Evolutionary conservation across 2,329 filamentous ascomycete genomes (phyloP).

Genomic region (Aureobasidium lini): DNA sequence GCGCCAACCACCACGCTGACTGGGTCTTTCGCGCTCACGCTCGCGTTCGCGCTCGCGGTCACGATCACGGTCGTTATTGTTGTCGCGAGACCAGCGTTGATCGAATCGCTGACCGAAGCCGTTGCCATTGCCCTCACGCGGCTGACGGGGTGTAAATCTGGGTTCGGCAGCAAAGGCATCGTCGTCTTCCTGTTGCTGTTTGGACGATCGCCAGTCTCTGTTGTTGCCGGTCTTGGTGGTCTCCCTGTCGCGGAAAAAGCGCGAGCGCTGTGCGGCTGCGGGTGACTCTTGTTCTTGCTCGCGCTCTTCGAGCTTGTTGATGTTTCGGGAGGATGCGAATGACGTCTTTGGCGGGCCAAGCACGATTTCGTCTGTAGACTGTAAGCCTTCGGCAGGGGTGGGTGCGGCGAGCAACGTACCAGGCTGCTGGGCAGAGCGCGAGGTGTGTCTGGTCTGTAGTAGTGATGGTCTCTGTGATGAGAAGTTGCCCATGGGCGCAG

Average conservation of each 20-base stretch:
- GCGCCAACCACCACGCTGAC: conserved; percentile 58
- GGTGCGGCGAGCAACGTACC: not conserved
- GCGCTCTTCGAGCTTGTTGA: conserved; percentile 32
- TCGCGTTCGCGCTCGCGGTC: conserved; percentile 56
- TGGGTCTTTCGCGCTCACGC: conserved; percentile 40
- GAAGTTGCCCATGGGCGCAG: conserved; percentile 31
- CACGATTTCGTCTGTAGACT: conserved; percentile 61
- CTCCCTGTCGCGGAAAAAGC: conserved; percentile 37
- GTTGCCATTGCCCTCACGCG: conserved; percentile 47
- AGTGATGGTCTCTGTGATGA: conserved; percentile 26
- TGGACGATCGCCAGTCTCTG: conserved; percentile 52
- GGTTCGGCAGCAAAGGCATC: conserved; percentile 32
- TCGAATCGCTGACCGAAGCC: conserved; percentile 62
- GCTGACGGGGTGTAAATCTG: conserved; percentile 1
- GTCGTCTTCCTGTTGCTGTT: conserved; percentile 61
- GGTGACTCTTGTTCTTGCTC: conserved; percentile 32
- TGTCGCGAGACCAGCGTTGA: conserved; percentile 48
- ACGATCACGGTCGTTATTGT: conserved; percentile 27
- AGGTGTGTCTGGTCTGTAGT: conserved; percentile 21
- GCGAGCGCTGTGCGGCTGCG: conserved; percentile 26
- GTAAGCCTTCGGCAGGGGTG: not conserved
- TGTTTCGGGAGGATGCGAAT: conserved; percentile 68
- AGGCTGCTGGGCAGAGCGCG: conserved; percentile 12
- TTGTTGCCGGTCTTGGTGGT: conserved; percentile 33
- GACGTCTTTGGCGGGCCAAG: conserved; percentile 76